Evolutionary conservation across 257 asterid species (phyloP), one percentile per base, ranked within the genome.

Genomic region (Ilex aquifolium): DNA sequence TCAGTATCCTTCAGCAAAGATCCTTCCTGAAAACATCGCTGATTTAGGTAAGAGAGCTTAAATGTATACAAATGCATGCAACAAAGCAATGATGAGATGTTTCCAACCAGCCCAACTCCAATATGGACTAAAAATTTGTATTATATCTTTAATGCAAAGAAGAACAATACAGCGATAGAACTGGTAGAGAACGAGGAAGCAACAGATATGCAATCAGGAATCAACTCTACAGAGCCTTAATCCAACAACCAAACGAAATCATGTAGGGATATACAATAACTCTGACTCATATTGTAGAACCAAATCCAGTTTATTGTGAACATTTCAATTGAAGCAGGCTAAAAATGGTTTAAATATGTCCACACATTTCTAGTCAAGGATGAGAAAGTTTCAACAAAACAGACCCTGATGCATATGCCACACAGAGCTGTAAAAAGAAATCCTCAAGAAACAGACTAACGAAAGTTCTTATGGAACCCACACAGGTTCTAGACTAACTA

Each of bases 11-110:
- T 76, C 75, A 79, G 63, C 72, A 82, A 62, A 32, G 81, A 71
- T 63, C 83, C 87, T 31, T 84, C 63, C 96, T 88, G 87, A 51
- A 64, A 49, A 65, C 61, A 71, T 55, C 61, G 44, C 56, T 67
- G 5, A 5, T 16, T 32, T 10, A 30, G 54, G 39, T 27, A 4
- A 68, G 65, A 17, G 65, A 50, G 31, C 15, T 21, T 11, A 59
- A 36, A 65, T 32, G 15, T 62, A 30, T 65, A 32, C 55, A 50
- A 36, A 60, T 30, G 64, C 16, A 40, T 13, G 16, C n/a, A 56
- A 12, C 44, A 62, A 30, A 27, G 39, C 21, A 58, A 21, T 3
- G 42, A 30, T 11, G 15, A 64, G 21, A 49, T 10, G n/a, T 40
- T 29, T 40, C 10, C 10, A 40, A 9, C 36, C 11, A 46, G 3